phyloP scores from a whole-genome alignment of 2,329 filamentous ascomycete genomes.

The Tricladium varicosporioides region DNA sequence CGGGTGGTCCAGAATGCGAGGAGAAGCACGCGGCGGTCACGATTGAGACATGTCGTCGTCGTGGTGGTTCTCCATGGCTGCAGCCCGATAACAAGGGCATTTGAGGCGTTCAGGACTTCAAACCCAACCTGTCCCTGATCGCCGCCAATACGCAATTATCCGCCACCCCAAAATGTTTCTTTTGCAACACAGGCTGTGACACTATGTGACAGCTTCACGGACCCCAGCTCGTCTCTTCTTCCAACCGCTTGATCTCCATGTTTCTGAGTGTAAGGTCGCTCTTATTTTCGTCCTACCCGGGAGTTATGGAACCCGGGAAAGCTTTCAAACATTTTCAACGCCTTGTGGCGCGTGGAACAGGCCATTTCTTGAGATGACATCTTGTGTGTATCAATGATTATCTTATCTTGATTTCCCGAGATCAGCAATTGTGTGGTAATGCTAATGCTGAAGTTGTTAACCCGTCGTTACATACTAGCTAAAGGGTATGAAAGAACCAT shows the following conservation, averaged over 20 bases:
- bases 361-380: too few relatives aligned
- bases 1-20: too few relatives aligned
- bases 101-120: background rate
- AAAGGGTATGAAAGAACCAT: too few relatives aligned
- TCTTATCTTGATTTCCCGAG: too few relatives aligned
- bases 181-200: background rate
- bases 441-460: too few relatives aligned
- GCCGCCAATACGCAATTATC: background rate
- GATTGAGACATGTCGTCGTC: background rate
- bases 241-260: background rate
- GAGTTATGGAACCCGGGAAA: background rate
- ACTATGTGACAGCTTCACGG: background rate
- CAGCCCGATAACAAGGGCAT: background rate
- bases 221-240: background rate
- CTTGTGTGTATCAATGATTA: too few relatives aligned
- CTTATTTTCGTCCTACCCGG: background rate
- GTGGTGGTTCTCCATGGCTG: background rate
- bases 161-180: background rate
- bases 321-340: background rate
- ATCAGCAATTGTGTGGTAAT: too few relatives aligned
- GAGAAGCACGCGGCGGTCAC: too few relatives aligned
- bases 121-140: slow-evolving; percentile 1
- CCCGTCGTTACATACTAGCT: too few relatives aligned
- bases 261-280: too few relatives aligned
- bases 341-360: too few relatives aligned